Percentiles rank a stretch among this genome's conserved stretches.
phyloP scores from a whole-genome alignment of 805 yeast species.

The Candida cerambycidarum region DNA sequence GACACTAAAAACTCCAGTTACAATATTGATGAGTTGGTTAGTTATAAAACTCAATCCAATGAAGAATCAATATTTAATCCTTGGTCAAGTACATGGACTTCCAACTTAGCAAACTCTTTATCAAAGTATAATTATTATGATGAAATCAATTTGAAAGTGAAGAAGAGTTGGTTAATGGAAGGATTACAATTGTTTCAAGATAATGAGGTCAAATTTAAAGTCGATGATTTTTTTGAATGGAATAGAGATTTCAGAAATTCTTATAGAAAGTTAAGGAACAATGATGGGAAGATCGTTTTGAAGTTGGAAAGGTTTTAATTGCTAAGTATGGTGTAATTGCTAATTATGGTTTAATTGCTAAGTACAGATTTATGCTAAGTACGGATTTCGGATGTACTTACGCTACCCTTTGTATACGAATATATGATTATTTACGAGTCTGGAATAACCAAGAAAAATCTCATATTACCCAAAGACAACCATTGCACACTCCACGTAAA shows the following conservation, averaged over 20 bases:
- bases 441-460: no score
- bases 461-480: no score
- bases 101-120: constrained; percentile 28
- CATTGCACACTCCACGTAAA: no score
- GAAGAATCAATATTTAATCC: constrained; percentile 26
- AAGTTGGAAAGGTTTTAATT: constrained; percentile 38
- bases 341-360: no score
- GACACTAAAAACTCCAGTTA: constrained; percentile 32
- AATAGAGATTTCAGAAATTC: constrained; percentile 31
- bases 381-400: no score
- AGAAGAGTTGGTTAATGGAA: constrained; percentile 33
- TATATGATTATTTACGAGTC: no score
- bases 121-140: constrained; percentile 36
- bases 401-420: no score
- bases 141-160: constrained; percentile 26
- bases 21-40: constrained; percentile 27
- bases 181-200: constrained; percentile 27
- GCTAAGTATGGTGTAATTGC: no score
- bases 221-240: constrained; percentile 39
- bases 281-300: constrained; percentile 36
- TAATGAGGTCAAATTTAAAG: constrained; percentile 29
- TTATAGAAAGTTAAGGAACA: constrained; percentile 24
- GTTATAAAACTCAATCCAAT: constrained; percentile 16
- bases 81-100: constrained; percentile 38
- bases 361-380: no score